Evolutionary conservation across 805 yeast genomes (phyloP).

Genomic region (Scheffersomyces lignosus): DNA sequence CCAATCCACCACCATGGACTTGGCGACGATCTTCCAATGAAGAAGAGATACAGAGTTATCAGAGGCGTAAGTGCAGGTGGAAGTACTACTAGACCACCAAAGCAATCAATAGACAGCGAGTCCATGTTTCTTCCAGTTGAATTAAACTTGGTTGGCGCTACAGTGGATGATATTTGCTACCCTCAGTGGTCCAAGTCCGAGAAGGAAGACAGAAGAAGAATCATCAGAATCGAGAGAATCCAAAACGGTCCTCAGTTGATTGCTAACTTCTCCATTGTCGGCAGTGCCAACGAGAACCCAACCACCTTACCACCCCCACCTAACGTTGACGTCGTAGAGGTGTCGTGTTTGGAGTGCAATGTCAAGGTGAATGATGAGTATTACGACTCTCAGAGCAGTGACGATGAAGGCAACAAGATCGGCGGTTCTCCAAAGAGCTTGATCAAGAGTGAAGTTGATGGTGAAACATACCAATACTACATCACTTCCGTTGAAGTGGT

Average conservation of each 20-base stretch:
- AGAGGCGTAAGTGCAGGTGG: conserved; percentile 64
- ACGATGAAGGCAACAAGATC: conserved; percentile 15
- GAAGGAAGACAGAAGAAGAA: conserved; percentile 51
- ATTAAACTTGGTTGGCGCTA: conserved; percentile 45
- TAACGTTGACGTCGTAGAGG: conserved; percentile 51
- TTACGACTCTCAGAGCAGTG: conserved; percentile 20
- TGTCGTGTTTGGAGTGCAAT: conserved; percentile 55
- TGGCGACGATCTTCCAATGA: not conserved
- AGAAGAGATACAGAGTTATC: conserved; percentile 41
- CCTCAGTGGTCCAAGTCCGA: conserved; percentile 53
- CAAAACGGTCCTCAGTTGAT: conserved; percentile 49
- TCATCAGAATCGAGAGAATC: conserved; percentile 55
- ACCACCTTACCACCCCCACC: conserved; percentile 33
- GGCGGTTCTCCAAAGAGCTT: conserved; percentile 5
- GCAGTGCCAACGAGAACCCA: conserved; percentile 51
- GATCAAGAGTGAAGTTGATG: conserved; percentile 19
- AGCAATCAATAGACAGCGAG: conserved; percentile 27
- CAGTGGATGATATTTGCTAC: conserved; percentile 48
- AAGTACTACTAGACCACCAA: conserved; percentile 55
- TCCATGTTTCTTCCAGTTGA: conserved; percentile 46
- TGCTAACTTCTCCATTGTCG: conserved; percentile 52
- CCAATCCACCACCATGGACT: not conserved
- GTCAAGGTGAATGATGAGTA: conserved; percentile 28
- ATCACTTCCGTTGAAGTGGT: conserved; percentile 69
- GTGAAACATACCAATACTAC: conserved; percentile 40